phyloP scores from a whole-genome alignment of 2,329 filamentous ascomycete species.

The Metarhizium anisopliae region DNA sequence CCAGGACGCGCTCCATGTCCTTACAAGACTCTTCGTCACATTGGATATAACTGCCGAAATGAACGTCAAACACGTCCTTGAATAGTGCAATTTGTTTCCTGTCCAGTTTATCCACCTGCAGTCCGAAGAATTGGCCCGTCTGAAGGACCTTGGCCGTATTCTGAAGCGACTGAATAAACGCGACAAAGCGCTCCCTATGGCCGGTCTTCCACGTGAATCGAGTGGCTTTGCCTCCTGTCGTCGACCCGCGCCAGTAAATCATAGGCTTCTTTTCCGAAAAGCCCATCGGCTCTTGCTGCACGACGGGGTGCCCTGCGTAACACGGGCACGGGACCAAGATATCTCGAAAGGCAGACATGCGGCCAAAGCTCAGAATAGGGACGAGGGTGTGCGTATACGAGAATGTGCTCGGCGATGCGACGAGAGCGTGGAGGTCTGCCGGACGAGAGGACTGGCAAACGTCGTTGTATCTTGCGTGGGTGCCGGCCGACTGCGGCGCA shows the following conservation, averaged over 20 bases:
- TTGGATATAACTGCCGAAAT: too few species aligned
- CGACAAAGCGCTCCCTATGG: conserved; percentile 40
- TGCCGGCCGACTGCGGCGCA: background rate
- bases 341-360: conserved; percentile 37
- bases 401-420: too few species aligned
- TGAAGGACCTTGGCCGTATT: too few species aligned
- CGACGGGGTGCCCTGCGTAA: conserved; percentile 38
- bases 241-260: conserved; percentile 50
- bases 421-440: too few species aligned
- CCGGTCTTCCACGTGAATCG: conserved; percentile 11
- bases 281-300: conserved; percentile 26
- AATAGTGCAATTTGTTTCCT: conserved; percentile 12
- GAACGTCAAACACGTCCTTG: too few species aligned
- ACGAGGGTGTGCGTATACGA: too few species aligned
- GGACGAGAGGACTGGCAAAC: too few species aligned
- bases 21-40: too few species aligned
- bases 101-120: conserved; percentile 15
- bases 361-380: background rate
- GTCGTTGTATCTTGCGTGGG: too few species aligned
- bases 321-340: conserved; percentile 43
- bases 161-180: conserved; percentile 18
- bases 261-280: conserved; percentile 31
- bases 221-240: conserved; percentile 39
- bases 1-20: background rate
- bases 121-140: too few species aligned